Base-by-base conservation (phyloP, 441 rosid species). In the Syzygium malaccense region DNA sequence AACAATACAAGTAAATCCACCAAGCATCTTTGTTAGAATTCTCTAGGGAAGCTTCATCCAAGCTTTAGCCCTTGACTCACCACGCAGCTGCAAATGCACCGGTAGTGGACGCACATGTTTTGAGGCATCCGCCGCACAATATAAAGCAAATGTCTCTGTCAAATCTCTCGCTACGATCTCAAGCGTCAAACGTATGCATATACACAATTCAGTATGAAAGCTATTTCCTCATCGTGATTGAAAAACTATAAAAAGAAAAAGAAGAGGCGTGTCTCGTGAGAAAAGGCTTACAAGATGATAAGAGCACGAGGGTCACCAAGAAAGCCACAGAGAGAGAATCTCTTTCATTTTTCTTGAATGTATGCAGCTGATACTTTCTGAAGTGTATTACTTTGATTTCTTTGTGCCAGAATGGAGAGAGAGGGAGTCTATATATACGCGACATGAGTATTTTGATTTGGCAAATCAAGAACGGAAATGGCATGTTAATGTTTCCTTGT, bases 241-340 rank as follows among this genome's bases (percentile, higher is more conserved):
- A 37, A 33, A 66, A 71, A 71, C 80, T 41, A 19, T 33, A 19
- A 20, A 18, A 71, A 10, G 15, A 37, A 37, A 37, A 33, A 71
- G 80, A 33, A 71, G 28, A 20, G 48, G 48, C 26, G 11, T 12
- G 48, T 20, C 5, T 20, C 14, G 10, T 6, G 60, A 75, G 9
- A 37, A 48, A 37, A 71, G 78, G 37, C 88, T 89, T 79, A 62
- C 90, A 55, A 15, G 89, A 89, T 33, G 64, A 86, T 60, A 88
- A 17, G 28, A 85, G 55, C 1, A 87, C 4, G 5, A 90, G 26
- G 64, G 84, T 53, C 55, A 87, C 19, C 56, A 89, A 86, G 64
- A 87, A 79, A 57, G 45, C 53, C 28, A 85, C 5, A 51, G 64
- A n/a, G 85, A 87, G 55, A 9, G 45, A 33, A 62, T 88, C 79